A percentile compares a stretch with the other conserved stretches of the same genome.
Evolutionary conservation across 2,329 filamentous ascomycete genomes (phyloP).

Genomic region (Tolypocladium amazonense): DNA sequence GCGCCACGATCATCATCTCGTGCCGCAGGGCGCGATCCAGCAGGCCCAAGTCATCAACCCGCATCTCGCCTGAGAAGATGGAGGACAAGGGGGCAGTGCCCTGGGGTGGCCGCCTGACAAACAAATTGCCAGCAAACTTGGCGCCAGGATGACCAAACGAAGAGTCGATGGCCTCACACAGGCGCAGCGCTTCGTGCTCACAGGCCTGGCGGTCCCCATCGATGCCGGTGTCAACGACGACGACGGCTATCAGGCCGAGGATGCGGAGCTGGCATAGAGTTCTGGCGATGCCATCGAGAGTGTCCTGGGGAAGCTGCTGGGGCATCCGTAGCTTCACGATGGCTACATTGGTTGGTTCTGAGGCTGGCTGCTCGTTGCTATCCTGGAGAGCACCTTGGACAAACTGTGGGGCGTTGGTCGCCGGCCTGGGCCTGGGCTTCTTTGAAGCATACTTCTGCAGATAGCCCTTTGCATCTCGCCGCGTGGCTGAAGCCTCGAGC

Average conservation of each 20-base stretch:
- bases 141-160: constrained; percentile 56
- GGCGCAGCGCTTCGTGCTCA: constrained; percentile 56
- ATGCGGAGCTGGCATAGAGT: constrained; percentile 76
- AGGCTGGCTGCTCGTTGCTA: constrained; percentile 3
- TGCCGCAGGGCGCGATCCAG: constrained; percentile 20
- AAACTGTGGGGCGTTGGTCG: constrained; percentile 18
- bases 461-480: constrained; percentile 85
- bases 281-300: constrained; percentile 64
- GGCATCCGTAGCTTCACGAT: constrained; percentile 75
- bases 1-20: constrained; percentile 26
- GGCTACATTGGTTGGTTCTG: constrained; percentile 48
- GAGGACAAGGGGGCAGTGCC: constrained; percentile 3
- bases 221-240: constrained; percentile 65
- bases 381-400: constrained; percentile 19
- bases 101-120: constrained; percentile 7
- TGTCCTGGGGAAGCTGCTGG: constrained; percentile 57
- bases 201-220: constrained; percentile 30
- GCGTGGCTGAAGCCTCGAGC: constrained; percentile 79
- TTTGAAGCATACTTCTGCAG: constrained; percentile 64
- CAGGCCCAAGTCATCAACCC: constrained; percentile 19
- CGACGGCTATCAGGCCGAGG: constrained; percentile 70
- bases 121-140: constrained; percentile 47
- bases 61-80: constrained; percentile 14
- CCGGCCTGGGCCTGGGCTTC: constrained; percentile 9
- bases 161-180: constrained; percentile 65